Conservation (phyloP, 2,329 filamentous ascomycete genomes). For the Beauveria bassiana region DNA sequence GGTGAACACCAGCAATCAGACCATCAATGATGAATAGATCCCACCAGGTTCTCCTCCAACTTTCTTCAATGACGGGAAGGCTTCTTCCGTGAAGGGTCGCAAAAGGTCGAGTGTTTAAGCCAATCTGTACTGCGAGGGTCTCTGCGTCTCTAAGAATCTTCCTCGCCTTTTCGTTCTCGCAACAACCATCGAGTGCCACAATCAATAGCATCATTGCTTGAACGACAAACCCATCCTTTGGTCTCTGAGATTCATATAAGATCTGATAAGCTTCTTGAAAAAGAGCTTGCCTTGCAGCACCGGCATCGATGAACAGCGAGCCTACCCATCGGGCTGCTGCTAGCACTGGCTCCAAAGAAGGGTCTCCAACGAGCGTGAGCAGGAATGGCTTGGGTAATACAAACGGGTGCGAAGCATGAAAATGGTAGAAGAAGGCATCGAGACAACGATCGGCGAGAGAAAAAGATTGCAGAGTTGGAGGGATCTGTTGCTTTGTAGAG, state of each 20-base stretch:
- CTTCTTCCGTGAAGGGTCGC: slow-evolving; percentile 55
- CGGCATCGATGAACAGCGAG: slow-evolving; percentile 45
- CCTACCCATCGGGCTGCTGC: slow-evolving; percentile 50
- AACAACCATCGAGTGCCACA: slow-evolving; percentile 70
- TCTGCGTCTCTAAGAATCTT: slow-evolving; percentile 61
- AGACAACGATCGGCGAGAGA: slow-evolving; percentile 45
- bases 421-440: slow-evolving; percentile 51
- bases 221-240: slow-evolving; percentile 55
- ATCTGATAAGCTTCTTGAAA: slow-evolving; percentile 51
- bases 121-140: slow-evolving; percentile 65
- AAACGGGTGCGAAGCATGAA: slow-evolving; percentile 51
- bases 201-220: slow-evolving; percentile 73
- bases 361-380: slow-evolving; percentile 40
- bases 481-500: slow-evolving; percentile 3
- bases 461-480: slow-evolving; percentile 17
- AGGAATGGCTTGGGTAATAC: slow-evolving; percentile 46
- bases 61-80: slow-evolving; percentile 67
- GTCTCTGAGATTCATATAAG: slow-evolving; percentile 37
- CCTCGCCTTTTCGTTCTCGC: slow-evolving; percentile 60
- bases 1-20: slow-evolving; percentile 74
- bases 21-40: slow-evolving; percentile 72
- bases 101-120: slow-evolving; percentile 64
- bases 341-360: slow-evolving; percentile 39
- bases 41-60: slow-evolving; percentile 88
- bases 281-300: slow-evolving; percentile 38